Conservation (phyloP, 306 rosid genomes). For the Cicer cuneatum region DNA sequence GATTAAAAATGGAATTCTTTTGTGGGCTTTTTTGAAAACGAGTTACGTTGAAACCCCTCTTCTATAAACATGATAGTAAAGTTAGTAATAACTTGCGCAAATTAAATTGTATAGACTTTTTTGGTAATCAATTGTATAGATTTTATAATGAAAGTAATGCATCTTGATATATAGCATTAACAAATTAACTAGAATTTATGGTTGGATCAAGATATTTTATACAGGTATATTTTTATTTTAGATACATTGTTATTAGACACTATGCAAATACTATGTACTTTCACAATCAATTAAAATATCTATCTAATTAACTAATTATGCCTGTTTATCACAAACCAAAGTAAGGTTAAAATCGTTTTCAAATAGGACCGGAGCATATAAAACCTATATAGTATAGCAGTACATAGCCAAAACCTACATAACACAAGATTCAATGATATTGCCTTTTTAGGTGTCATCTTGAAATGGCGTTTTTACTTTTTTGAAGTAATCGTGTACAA, state of each 20-base stretch:
- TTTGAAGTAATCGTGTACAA: slow-evolving; percentile 35
- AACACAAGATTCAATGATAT: slow-evolving; percentile 33
- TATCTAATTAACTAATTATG: background rate
- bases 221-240: background rate
- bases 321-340: background rate
- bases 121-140: no score
- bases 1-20: no score
- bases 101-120: no score
- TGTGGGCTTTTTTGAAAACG: no score
- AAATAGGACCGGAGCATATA: slow-evolving; percentile 12
- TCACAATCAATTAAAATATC: background rate
- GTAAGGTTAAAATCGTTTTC: slow-evolving; percentile 38
- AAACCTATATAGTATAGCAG: background rate
- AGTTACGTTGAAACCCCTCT: no score
- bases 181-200: slow-evolving; percentile 5
- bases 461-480: slow-evolving; percentile 24
- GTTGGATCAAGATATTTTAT: slow-evolving; percentile 17
- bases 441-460: slow-evolving; percentile 35
- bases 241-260: background rate
- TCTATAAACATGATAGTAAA: no score
- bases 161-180: background rate
- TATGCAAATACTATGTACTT: slow-evolving; percentile 5
- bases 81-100: no score
- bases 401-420: slow-evolving; percentile 33
- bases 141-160: background rate